Evolutionary conservation across 2,329 filamentous ascomycete genomes (phyloP), one percentile per base, ranked within the genome.

Genomic region (Fusarium sp.): DNA sequence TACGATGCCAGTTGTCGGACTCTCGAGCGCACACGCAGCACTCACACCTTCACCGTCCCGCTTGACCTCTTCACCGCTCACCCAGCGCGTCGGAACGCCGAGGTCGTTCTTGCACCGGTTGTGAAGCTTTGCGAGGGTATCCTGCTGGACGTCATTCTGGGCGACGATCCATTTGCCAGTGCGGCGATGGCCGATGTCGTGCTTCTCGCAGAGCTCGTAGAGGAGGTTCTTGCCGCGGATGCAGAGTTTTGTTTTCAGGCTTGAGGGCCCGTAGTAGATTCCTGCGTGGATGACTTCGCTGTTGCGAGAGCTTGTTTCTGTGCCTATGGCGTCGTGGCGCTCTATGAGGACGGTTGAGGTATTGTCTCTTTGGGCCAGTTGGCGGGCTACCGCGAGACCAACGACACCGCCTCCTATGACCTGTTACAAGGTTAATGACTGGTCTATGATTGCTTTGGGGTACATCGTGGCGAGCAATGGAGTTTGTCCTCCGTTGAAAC

Each of bases 201-300:
- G 83, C 59, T 82, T 82, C 7, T 82, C 80, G 82, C 95, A 98
- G 43, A 97, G 88, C 6, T 84, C 85, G 81, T 99, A 99, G 63
- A 98, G 84, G 78, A 93, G 84, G 32, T 90, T 78, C 72, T 90
- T 90, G 63, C 96, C 96, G 32, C 84, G 83, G 69, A 98, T 85
- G 81, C 96, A 99, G 14, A 99, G 88, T 18, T 82, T 82, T 2
- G 94, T 93, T 82, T 99, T 99, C 55, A 98, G 88, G 2, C 90
- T 91, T 42, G 82, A 80, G 8, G 85, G 78, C 18, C 92, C 93
- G 80, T 98, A 98, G 86, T 98, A 98, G 69, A 98, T 87, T 16
- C 96, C 96, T 2, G 93, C 96, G 79, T 99, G 96, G 74, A 99
- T 97, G 58, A 98, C 95, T 86, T 98, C 94, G 76, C 92, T 95